These are phyloP conservation scores for Psophocarpus tetragonolobus DNA, from an alignment of 306 rosid genomes.

Conservation along the genomic window DNA sequence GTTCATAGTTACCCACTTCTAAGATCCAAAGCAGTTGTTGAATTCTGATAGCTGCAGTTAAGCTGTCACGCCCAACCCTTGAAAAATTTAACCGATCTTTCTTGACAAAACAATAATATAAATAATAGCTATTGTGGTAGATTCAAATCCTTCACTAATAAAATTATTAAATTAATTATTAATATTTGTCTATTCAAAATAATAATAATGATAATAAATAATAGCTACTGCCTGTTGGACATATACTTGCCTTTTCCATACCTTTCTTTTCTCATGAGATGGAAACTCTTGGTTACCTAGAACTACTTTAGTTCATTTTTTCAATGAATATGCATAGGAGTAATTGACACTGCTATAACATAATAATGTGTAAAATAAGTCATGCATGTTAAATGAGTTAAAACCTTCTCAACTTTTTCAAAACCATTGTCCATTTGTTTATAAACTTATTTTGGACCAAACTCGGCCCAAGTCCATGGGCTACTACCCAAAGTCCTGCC, in stretches of 20 bases:
- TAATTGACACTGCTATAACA: not conserved
- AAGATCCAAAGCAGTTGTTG: constrained; percentile 15
- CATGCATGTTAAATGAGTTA: not conserved
- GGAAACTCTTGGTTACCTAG: not conserved
- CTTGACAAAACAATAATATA: not conserved
- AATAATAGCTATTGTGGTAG: not conserved
- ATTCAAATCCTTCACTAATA: too few relatives aligned
- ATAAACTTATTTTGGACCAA: not conserved
- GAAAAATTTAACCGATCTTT: not conserved
- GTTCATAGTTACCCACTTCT: not conserved
- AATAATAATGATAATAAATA: not conserved
- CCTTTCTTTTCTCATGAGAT: not conserved
- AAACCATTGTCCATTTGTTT: not conserved
- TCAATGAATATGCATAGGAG: not conserved
- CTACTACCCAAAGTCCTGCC: too few relatives aligned
- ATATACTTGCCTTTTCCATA: not conserved
- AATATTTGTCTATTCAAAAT: too few relatives aligned
- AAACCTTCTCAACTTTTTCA: not conserved
- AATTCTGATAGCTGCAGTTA: constrained; percentile 30
- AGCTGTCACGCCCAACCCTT: constrained; percentile 21
- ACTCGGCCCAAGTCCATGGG: not conserved
- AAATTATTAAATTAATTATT: too few relatives aligned
- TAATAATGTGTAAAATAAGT: not conserved
- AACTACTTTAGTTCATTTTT: not conserved
- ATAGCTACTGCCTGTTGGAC: not conserved